Percentiles rank a stretch among this genome's conserved stretches.
Evolutionary conservation across 495 filamentous ascomycete genomes (phyloP).

Genomic region (Tetracladium marchalianum): DNA sequence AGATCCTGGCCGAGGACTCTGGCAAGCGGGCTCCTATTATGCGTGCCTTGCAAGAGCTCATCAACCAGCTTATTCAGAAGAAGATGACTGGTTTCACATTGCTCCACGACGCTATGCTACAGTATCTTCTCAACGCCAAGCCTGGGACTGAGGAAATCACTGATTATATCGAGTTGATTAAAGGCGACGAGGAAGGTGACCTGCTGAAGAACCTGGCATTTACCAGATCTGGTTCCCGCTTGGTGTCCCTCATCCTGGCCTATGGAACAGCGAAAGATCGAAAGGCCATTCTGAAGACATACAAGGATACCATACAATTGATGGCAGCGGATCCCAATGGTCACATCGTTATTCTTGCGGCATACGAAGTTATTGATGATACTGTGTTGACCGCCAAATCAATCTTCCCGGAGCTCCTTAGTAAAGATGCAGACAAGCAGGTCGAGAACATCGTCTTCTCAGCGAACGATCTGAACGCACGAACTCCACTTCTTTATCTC

Average conservation of each 20-base stretch:
- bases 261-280: conserved; percentile 86
- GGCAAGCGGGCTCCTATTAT: conserved; percentile 82
- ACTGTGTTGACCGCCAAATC: conserved; percentile 79
- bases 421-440: conserved; percentile 49
- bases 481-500: conserved; percentile 74
- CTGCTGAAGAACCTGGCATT: conserved; percentile 91
- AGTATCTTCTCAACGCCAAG: conserved; percentile 79
- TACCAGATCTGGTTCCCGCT: conserved; percentile 73
- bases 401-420: conserved; percentile 73
- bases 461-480: conserved; percentile 59
- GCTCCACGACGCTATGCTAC: conserved; percentile 94
- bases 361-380: conserved; percentile 88
- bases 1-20: conserved; percentile 64
- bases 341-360: conserved; percentile 71
- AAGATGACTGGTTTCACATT: conserved; percentile 92
- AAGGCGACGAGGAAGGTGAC: conserved; percentile 81
- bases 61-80: conserved; percentile 89
- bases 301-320: conserved; percentile 72
- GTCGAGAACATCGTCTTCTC: conserved; percentile 52
- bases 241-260: conserved; percentile 74
- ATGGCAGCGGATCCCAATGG: conserved; percentile 72
- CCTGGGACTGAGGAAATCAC: conserved; percentile 66
- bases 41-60: conserved; percentile 71
- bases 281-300: conserved; percentile 74
- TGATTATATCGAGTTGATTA: conserved; percentile 83